These are phyloP conservation scores for Fusarium sp. DNA, from an alignment of 2,329 filamentous ascomycete genomes.

Conservation along the genomic window DNA sequence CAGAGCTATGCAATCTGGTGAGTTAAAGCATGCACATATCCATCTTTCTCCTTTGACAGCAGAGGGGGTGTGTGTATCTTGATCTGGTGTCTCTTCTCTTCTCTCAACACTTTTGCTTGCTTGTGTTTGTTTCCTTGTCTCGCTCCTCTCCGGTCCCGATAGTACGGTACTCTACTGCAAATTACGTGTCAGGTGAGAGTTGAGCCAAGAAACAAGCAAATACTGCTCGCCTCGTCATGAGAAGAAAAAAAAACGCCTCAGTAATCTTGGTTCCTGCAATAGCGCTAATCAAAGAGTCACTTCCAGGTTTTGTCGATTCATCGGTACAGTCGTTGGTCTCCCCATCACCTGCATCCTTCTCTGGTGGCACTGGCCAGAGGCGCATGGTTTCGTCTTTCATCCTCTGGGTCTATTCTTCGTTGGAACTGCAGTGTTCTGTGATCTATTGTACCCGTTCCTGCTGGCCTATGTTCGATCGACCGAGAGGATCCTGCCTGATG, in stretches of 20 bases:
- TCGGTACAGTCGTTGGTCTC: constrained; percentile 56
- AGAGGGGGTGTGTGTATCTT: constrained; percentile 27
- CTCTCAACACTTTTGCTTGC: background rate
- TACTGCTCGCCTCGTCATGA: background rate
- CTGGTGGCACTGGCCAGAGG: constrained; percentile 64
- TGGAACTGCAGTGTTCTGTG: constrained; percentile 53
- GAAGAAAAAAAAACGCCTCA: background rate
- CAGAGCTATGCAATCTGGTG: constrained; percentile 61
- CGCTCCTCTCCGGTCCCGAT: background rate
- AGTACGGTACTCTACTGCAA: constrained; percentile 11
- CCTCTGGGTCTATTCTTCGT: constrained; percentile 56
- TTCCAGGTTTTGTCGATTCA: constrained; percentile 54
- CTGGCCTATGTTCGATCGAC: constrained; percentile 53
- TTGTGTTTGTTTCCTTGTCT: constrained; percentile 9
- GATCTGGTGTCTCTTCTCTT: constrained; percentile 11
- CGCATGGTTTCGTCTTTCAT: constrained; percentile 58
- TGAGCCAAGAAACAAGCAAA: background rate
- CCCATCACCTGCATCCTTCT: constrained; percentile 51
- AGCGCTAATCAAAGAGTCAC: constrained; percentile 24
- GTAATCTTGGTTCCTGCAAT: background rate
- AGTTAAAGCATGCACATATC: constrained; percentile 45
- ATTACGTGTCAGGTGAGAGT: constrained; percentile 22
- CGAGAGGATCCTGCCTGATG: constrained; percentile 52
- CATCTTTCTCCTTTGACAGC: background rate
- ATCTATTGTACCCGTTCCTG: constrained; percentile 57